A percentile compares a stretch with the other conserved stretches of the same genome.
phyloP scores from a whole-genome alignment of 345 rosid genomes.

The Aethionema arabicum region DNA sequence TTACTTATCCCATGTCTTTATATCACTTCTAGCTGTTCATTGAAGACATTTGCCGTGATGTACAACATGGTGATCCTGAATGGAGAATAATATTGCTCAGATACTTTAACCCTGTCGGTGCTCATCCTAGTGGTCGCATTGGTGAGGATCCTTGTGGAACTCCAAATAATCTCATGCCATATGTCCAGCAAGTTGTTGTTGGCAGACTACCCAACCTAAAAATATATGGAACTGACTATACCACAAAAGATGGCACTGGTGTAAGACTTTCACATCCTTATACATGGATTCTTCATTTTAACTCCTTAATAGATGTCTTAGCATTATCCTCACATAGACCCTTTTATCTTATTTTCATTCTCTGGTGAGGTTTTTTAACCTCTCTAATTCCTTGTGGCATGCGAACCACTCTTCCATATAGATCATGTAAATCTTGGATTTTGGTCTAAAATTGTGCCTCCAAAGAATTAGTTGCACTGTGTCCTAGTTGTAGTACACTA shows the following conservation, averaged over 20 bases:
- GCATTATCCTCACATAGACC: constrained; percentile 2
- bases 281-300: not conserved
- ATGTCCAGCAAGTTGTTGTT: constrained; percentile 95
- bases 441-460: constrained; percentile 13
- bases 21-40: constrained; percentile 68
- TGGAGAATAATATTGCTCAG: constrained; percentile 94
- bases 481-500: constrained; percentile 11
- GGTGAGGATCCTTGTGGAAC: constrained; percentile 97
- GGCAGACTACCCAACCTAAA: constrained; percentile 80
- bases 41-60: constrained; percentile 90
- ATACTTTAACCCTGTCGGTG: constrained; percentile 98
- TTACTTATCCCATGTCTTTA: constrained; percentile 4
- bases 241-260: constrained; percentile 94
- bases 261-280: constrained; percentile 46
- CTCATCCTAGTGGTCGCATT: constrained; percentile 87
- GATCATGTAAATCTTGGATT: constrained; percentile 13
- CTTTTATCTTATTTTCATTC: not conserved
- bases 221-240: constrained; percentile 82
- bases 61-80: constrained; percentile 61
- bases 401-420: not conserved
- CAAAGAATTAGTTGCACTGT: constrained; percentile 20
- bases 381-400: not conserved
- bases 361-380: not conserved
- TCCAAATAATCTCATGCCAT: constrained; percentile 99
- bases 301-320: not conserved